Conservation (phyloP, 495 filamentous ascomycete species). For the Aspergillus baeticus region DNA sequence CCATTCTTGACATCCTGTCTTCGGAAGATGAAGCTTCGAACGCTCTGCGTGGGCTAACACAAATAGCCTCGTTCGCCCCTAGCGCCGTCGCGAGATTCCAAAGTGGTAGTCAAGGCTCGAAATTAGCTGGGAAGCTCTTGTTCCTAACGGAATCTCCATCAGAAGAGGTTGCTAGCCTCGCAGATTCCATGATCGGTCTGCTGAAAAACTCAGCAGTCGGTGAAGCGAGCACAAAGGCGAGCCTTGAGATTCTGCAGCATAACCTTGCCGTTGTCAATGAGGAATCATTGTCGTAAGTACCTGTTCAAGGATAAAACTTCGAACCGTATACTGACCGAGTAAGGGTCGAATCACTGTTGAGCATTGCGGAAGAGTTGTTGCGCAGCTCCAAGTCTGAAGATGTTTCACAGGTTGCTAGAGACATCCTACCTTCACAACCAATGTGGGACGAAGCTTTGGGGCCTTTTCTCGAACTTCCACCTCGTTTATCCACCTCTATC, state of each 20-base stretch:
- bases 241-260: conserved; percentile 50
- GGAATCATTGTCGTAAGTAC: conserved; percentile 52
- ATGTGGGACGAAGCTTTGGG: conserved; percentile 55
- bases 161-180: conserved; percentile 51
- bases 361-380: conserved; percentile 52
- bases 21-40: conserved; percentile 30
- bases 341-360: conserved; percentile 53
- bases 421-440: conserved; percentile 47
- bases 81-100: conserved; percentile 38
- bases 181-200: conserved; percentile 42
- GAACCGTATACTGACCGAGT: conserved; percentile 15
- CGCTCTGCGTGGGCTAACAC: conserved; percentile 39
- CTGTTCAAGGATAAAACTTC: background rate
- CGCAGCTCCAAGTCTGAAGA: conserved; percentile 33
- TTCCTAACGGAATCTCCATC: conserved; percentile 55
- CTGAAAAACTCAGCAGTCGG: conserved; percentile 38
- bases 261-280: conserved; percentile 49
- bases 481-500: conserved; percentile 64
- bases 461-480: conserved; percentile 55
- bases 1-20: conserved; percentile 37
- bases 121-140: conserved; percentile 54
- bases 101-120: conserved; percentile 46
- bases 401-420: conserved; percentile 27
- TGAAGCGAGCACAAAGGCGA: conserved; percentile 38
- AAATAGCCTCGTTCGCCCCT: conserved; percentile 37